Base-by-base conservation (phyloP, 768 basidiomycete species). In the Zangia roseola region DNA sequence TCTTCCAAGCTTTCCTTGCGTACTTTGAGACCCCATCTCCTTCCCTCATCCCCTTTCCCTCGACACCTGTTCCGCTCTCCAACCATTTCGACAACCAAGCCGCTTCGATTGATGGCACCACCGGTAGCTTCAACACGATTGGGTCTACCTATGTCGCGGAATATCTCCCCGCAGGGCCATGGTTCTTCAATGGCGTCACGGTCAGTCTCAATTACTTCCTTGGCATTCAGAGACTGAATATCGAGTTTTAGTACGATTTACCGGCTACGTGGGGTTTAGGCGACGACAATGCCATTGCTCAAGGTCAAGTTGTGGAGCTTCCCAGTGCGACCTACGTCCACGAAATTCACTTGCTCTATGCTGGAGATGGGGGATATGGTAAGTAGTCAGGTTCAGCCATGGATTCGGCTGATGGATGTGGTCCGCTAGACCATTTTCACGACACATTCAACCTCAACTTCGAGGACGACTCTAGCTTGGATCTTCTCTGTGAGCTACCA, bases 261-360 rank as follows among this genome's bases (percentile, higher is more conserved):
- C 77, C 77, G 16, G 39, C 56, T 8, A 43, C 56, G 2, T 77
- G 78, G 75, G 75, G 75, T n/a, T 33, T 38, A 10, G 56, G 48
- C 8, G 35, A 63, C 16, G 78, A 81, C 52, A 81, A 81, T 47
- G 62, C 78, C 21, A 57, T 80, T 24, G 68, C 75, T 14, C 50
- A 70, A 7, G 69, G 70, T 2, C 79, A 81, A 49, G 59, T 71
- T 5, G 42, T 81, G 12, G 49, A 61, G 6, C 60, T 75, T 17
- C 45, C 58, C 8, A 43, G 59, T 0, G 58, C 65, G n/a, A 70
- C 68, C 0, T 69, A 60, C 50, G 65, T 71, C 2, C 79, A 80
- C 49, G 70, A 80, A 49, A 57, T 81, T 21, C 76, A 79, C 47
- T 65, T 79, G 42, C 52, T 79, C 10, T 80, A 79, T 53, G 68